Conservation (phyloP, 2,329 filamentous ascomycete species). For the Claviceps lovelessii region DNA sequence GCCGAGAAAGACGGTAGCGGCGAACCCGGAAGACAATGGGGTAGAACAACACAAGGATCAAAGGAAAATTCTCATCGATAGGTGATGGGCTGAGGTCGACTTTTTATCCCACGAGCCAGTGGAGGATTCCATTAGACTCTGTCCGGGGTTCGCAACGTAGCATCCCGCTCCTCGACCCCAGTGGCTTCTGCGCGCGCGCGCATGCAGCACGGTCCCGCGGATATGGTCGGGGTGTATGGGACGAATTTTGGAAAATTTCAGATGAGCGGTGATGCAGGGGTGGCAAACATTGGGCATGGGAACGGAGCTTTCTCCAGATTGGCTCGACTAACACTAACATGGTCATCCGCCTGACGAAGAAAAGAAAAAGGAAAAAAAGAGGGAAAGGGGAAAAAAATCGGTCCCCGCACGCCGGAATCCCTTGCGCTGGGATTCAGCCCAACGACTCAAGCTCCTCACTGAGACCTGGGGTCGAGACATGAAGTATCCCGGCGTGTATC, state of each 20-base stretch:
- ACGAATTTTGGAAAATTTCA: neutral
- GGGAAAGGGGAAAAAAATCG: too few relatives aligned
- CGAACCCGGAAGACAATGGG: slow-evolving; percentile 1
- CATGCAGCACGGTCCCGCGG: neutral
- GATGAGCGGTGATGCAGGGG: slow-evolving; percentile 1
- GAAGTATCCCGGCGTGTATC: slow-evolving; percentile 10
- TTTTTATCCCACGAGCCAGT: slow-evolving; percentile 5
- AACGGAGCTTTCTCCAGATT: slow-evolving; percentile 1
- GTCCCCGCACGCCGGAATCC: neutral
- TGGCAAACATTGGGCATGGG: neutral
- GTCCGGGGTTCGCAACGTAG: slow-evolving; percentile 1
- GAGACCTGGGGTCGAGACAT: neutral
- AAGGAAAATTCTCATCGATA: neutral
- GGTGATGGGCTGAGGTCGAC: slow-evolving; percentile 1
- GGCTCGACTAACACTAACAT: neutral
- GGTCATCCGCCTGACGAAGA: neutral
- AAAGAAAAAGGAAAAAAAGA: neutral
- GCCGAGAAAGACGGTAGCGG: neutral
- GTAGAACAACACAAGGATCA: neutral
- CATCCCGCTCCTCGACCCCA: neutral
- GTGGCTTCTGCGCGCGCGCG: neutral
- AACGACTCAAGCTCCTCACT: neutral
- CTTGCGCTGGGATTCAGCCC: neutral
- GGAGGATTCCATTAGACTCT: slow-evolving; percentile 1
- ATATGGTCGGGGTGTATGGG: neutral